Conservation (phyloP, 2,329 filamentous ascomycete species). For the Diaporthe australafricana region DNA sequence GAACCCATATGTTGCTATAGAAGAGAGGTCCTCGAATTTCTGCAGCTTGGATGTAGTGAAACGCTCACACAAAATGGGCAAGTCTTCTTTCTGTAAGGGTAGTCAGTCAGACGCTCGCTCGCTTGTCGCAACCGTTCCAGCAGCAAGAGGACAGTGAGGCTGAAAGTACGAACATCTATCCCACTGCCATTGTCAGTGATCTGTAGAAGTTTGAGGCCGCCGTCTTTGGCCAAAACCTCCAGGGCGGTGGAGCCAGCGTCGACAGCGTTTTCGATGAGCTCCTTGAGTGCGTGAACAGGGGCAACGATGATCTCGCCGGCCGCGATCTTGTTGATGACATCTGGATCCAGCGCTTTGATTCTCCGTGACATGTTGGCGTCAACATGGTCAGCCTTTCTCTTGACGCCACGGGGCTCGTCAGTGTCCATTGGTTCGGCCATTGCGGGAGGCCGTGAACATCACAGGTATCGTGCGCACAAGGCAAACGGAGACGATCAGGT, state of each 20-base stretch:
- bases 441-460: background rate
- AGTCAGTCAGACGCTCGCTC: slow-evolving; percentile 35
- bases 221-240: slow-evolving; percentile 93
- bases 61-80: slow-evolving; percentile 91
- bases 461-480: background rate
- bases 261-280: slow-evolving; percentile 95
- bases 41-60: slow-evolving; percentile 98
- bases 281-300: slow-evolving; percentile 94
- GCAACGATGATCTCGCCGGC: slow-evolving; percentile 98
- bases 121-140: background rate
- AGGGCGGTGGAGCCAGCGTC: slow-evolving; percentile 95
- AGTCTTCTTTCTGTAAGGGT: slow-evolving; percentile 80
- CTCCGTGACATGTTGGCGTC: slow-evolving; percentile 29
- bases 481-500: background rate
- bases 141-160: background rate
- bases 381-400: slow-evolving; percentile 60
- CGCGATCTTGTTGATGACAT: slow-evolving; percentile 98
- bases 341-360: slow-evolving; percentile 82
- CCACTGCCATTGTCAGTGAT: slow-evolving; percentile 98
- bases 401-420: slow-evolving; percentile 56
- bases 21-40: slow-evolving; percentile 89
- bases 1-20: slow-evolving; percentile 97
- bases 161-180: slow-evolving; percentile 76
- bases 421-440: slow-evolving; percentile 59
- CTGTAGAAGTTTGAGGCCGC: slow-evolving; percentile 92